Evolutionary conservation across 2,329 filamentous ascomycete species (phyloP), one percentile per base, ranked within the genome.

Genomic region (Xylariaceae sp.): DNA sequence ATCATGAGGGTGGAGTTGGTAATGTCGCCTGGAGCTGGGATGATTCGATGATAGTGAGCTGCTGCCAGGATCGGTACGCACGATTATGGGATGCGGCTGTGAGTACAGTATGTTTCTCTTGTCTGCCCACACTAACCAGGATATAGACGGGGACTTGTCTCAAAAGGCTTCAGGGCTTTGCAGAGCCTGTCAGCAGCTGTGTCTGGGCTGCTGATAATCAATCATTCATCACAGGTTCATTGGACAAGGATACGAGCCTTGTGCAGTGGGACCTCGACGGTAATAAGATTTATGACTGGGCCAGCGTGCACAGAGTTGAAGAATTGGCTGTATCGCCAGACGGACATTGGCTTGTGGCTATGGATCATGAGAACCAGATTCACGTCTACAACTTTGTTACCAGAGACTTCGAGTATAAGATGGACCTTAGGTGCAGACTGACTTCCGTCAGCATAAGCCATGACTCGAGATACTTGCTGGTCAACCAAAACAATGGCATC

Each of bases 21-120:
- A 89, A 90, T 55, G 67, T 95, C 3, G 76, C 87, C 2, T 98
- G 93, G 88, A 96, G 90, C 59, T 93, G 90, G 4, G 89, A 98
- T 62, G 88, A 95, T 64, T 76, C 77, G 1, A 87, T 87, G 66
- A 73, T 98, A 26, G 81, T 97, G 30, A 91, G 85, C 13, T 97
- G 91, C 61, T 86, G 81, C 13, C 76, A 80, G 50, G 87, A 95
- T 57, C 78, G 76, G 34, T 76, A 75, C 47, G 89, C 87, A 1
- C 77, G 83, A 28, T 65, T 95, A 47, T 95, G 87, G 86, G 79
- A 89, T 62, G 69, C 75, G 13, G 68, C 74, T 52, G 85, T 88
- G 66, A 66, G 77, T 65, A 34, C 4, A 6, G 6, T 26, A 6
- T 26, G 22, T 26, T 11, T 26, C 22, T 11, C 22, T 11, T 11